These are phyloP conservation scores for Aphanomyces stellatus DNA, from an alignment of 352 stramenopile genomes.

Conservation along the genomic window DNA sequence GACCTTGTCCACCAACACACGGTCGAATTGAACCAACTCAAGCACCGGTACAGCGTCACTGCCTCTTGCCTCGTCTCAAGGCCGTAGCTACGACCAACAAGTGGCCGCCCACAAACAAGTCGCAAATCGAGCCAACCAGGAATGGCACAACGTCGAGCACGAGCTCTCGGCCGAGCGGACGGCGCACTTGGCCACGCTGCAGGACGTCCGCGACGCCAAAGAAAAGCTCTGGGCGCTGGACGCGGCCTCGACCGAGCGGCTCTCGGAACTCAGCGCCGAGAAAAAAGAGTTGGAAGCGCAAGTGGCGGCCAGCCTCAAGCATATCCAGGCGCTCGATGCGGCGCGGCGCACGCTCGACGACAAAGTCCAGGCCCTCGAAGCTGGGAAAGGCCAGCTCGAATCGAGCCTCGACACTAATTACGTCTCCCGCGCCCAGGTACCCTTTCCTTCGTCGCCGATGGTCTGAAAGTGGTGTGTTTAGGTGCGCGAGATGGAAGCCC, in stretches of 20 bases:
- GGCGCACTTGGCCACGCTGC: slow-evolving; percentile 39
- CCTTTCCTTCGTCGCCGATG: not conserved
- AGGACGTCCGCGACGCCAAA: slow-evolving; percentile 72
- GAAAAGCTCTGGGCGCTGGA: slow-evolving; percentile 55
- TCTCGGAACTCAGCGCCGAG: slow-evolving; percentile 54
- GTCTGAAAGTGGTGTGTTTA: slow-evolving; percentile 18
- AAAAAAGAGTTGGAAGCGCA: slow-evolving; percentile 41
- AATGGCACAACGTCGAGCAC: slow-evolving; percentile 66
- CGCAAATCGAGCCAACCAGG: slow-evolving; percentile 42
- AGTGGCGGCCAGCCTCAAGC: slow-evolving; percentile 24
- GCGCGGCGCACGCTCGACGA: slow-evolving; percentile 22
- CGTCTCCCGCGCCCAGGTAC: slow-evolving; percentile 42
- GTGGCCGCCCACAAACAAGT: slow-evolving; percentile 56
- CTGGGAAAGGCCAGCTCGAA: slow-evolving; percentile 28
- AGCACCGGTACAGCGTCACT: not conserved
- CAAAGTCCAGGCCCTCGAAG: slow-evolving; percentile 31
- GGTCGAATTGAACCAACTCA: not conserved
- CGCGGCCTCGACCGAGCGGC: slow-evolving; percentile 44
- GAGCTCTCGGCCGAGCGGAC: slow-evolving; percentile 46
- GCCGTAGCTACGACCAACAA: slow-evolving; percentile 36
- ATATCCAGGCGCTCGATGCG: slow-evolving; percentile 28
- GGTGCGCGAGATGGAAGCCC: slow-evolving; percentile 62
- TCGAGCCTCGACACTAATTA: slow-evolving; percentile 43
- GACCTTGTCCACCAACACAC: not conserved
- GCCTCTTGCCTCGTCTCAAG: not conserved